Percentiles rank a stretch among this genome's conserved stretches.
Evolutionary conservation across 257 asterid species (phyloP).

Genomic region (Anisodus acutangulus): DNA sequence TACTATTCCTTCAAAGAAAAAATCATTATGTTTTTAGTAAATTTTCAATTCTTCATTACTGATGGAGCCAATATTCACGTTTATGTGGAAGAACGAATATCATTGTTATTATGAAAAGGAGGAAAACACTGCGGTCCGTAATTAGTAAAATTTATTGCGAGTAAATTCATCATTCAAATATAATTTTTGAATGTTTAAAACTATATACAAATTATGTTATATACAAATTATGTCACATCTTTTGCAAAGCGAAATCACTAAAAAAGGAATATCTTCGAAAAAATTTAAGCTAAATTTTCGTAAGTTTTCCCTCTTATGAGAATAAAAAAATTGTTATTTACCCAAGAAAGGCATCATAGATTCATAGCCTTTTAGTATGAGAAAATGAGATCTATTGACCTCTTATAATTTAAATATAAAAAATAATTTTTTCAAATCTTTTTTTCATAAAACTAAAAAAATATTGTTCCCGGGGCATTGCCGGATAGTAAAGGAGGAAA

Average conservation of each 20-base stretch:
- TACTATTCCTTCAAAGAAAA: too few species aligned
- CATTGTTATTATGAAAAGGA: too few species aligned
- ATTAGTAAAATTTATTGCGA: neutral
- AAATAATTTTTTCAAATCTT: too few species aligned
- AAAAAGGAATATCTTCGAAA: neutral
- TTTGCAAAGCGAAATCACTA: neutral
- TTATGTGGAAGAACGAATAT: too few species aligned
- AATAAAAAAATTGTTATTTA: conserved; percentile 18
- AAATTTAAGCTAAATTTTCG: neutral
- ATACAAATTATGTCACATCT: neutral
- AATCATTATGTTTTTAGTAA: neutral
- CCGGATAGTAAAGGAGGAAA: too few species aligned
- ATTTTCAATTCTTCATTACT: neutral
- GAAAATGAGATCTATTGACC: too few species aligned
- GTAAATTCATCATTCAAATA: neutral
- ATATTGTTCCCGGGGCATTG: too few species aligned
- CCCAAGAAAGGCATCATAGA: conserved; percentile 7
- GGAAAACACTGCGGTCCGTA: too few species aligned
- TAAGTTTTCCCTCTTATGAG: conserved; percentile 1
- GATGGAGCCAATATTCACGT: conserved; percentile 6
- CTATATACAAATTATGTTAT: too few species aligned
- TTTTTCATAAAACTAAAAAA: too few species aligned
- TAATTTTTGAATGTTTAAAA: neutral
- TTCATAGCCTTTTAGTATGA: too few species aligned
- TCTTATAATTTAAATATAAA: too few species aligned